Percentiles rank a stretch among this genome's conserved stretches.
Conservation (phyloP, 352 stramenopile species). For the Globisporangium nodosum region DNA sequence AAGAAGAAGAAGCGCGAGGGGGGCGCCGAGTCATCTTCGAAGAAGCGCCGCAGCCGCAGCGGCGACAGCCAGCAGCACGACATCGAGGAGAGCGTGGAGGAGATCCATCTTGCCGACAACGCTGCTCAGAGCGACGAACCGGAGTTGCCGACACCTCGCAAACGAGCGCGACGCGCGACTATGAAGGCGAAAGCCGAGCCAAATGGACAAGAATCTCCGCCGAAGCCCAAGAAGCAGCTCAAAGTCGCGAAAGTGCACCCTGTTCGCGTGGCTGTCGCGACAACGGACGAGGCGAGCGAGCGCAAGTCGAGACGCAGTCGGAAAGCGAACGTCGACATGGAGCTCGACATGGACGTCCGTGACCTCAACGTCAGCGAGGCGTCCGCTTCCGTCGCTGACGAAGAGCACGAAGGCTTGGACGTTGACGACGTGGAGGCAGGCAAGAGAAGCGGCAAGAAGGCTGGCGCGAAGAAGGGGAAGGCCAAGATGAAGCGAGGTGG, state of each 20-base stretch:
- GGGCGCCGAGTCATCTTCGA: too few species aligned
- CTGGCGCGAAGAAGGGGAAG: background rate
- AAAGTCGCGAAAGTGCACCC: background rate
- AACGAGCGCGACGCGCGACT: background rate
- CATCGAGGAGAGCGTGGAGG: too few species aligned
- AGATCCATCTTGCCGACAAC: too few species aligned
- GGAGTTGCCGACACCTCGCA: background rate
- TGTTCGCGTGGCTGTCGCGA: conserved; percentile 43
- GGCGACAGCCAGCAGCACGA: background rate
- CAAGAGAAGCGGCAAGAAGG: background rate
- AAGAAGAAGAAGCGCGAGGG: conserved; percentile 1
- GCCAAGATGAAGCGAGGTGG: too few species aligned
- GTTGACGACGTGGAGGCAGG: conserved; percentile 10
- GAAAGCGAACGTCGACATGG: conserved; percentile 41
- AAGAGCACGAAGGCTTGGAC: conserved; percentile 8
- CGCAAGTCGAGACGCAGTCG: conserved; percentile 24
- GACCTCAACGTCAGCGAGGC: conserved; percentile 10
- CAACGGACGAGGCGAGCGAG: conserved; percentile 45
- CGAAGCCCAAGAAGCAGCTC: background rate
- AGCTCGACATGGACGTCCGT: conserved; percentile 50
- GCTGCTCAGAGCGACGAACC: too few species aligned
- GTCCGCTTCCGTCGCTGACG: conserved; percentile 3
- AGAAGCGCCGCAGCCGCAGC: background rate
- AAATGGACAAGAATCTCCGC: background rate
- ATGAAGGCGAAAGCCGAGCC: too few species aligned